phyloP scores from a whole-genome alignment of 2,329 filamentous ascomycete species.

The Aspergillus aculeatus region DNA sequence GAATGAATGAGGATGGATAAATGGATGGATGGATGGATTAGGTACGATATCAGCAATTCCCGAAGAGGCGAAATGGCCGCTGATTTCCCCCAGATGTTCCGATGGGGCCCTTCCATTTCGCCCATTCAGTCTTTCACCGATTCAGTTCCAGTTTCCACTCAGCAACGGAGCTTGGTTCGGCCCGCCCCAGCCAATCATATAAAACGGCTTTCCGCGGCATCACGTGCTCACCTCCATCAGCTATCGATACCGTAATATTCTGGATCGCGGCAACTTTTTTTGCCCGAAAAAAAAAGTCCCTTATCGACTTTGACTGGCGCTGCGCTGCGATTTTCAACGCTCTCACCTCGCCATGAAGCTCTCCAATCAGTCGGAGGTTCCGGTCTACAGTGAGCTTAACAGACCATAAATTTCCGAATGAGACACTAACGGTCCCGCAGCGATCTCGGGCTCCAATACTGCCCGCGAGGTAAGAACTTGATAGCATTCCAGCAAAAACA shows the following conservation, averaged over 20 bases:
- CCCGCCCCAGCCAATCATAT: constrained; percentile 33
- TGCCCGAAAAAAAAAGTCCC: constrained; percentile 9
- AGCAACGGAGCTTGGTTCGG: constrained; percentile 34
- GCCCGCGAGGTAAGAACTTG: constrained; percentile 52
- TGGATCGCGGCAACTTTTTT: constrained; percentile 5
- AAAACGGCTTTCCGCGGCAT: constrained; percentile 17
- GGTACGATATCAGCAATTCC: not conserved
- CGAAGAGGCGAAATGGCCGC: constrained; percentile 10
- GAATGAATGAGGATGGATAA: not conserved
- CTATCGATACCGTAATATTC: constrained; percentile 26
- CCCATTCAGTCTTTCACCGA: not conserved
- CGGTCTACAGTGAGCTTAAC: constrained; percentile 66
- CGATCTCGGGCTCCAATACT: constrained; percentile 86
- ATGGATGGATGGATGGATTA: not conserved
- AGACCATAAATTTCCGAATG: not conserved
- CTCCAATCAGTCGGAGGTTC: constrained; percentile 70
- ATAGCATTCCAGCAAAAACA: not conserved
- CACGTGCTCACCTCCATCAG: constrained; percentile 27
- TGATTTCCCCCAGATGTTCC: constrained; percentile 10
- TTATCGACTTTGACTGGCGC: not conserved
- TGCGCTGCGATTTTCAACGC: constrained; percentile 1
- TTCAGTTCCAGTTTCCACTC: constrained; percentile 1
- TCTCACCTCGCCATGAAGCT: constrained; percentile 44
- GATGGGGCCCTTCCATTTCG: not conserved
- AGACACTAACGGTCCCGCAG: not conserved